Evolutionary conservation across 306 rosid genomes (phyloP).

Genomic region (Castanea sativa): DNA sequence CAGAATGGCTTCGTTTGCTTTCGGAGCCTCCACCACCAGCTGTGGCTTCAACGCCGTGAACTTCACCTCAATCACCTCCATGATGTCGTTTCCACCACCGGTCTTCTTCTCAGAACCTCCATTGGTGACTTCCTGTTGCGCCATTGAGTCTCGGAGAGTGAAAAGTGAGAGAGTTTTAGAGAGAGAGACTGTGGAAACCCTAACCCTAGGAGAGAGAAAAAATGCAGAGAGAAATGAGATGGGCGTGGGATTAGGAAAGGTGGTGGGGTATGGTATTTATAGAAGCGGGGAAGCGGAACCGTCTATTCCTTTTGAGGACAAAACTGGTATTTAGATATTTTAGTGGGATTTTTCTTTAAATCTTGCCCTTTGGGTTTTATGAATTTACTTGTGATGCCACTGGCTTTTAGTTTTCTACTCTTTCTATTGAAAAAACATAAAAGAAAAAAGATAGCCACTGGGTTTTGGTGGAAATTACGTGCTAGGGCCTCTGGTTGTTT

Average conservation of each 20-base stretch:
- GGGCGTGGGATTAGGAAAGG: conserved; percentile 22
- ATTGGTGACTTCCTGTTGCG: conserved; percentile 53
- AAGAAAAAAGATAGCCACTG: no score
- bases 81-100: background rate
- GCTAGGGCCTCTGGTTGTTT: no score
- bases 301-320: conserved; percentile 26
- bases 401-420: no score
- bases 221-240: conserved; percentile 5
- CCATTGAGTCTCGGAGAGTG: conserved; percentile 38
- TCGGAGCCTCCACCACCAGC: conserved; percentile 59
- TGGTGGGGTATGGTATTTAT: conserved; percentile 43
- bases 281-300: conserved; percentile 55
- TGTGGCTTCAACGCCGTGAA: conserved; percentile 50
- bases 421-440: no score
- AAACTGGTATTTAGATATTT: conserved; percentile 27
- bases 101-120: conserved; percentile 45
- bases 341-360: no score
- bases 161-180: background rate
- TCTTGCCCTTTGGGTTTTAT: background rate
- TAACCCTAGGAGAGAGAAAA: conserved; percentile 56
- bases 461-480: no score
- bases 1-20: conserved; percentile 62
- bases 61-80: background rate
- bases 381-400: conserved; percentile 11
- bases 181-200: background rate